Evolutionary conservation across 345 rosid species (phyloP).

Genomic region (Triadica sebifera): DNA sequence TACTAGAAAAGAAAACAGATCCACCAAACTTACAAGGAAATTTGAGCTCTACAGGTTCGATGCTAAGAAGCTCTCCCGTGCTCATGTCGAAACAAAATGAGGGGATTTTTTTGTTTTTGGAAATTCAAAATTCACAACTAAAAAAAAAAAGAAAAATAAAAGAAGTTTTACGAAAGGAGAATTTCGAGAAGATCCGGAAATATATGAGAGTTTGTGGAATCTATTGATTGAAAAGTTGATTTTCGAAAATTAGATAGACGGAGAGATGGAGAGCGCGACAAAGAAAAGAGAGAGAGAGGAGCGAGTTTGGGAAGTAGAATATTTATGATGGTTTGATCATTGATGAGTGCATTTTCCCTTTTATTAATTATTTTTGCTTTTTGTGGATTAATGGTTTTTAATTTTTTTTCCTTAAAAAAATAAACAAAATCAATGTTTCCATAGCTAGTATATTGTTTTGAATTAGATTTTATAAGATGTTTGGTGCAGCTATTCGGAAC

Average conservation of each 20-base stretch:
- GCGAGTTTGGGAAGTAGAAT: background rate
- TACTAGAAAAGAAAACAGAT: background rate
- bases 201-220: constrained; percentile 11
- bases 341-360: too few species aligned
- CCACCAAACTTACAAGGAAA: constrained; percentile 51
- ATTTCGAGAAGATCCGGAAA: constrained; percentile 21
- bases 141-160: background rate
- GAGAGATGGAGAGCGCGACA: constrained; percentile 10
- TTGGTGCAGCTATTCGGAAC: too few species aligned
- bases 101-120: background rate
- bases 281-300: background rate
- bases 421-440: too few species aligned
- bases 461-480: too few species aligned
- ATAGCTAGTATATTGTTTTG: too few species aligned
- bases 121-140: background rate
- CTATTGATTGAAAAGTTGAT: background rate
- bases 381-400: too few species aligned
- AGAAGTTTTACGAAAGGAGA: background rate
- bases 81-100: constrained; percentile 39
- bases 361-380: too few species aligned
- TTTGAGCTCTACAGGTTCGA: constrained; percentile 77
- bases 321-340: background rate
- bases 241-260: background rate
- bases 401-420: too few species aligned
- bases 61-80: constrained; percentile 65